Evolutionary conservation across 2,329 filamentous ascomycete genomes (phyloP).

Genomic region (Penicillium frequentans): DNA sequence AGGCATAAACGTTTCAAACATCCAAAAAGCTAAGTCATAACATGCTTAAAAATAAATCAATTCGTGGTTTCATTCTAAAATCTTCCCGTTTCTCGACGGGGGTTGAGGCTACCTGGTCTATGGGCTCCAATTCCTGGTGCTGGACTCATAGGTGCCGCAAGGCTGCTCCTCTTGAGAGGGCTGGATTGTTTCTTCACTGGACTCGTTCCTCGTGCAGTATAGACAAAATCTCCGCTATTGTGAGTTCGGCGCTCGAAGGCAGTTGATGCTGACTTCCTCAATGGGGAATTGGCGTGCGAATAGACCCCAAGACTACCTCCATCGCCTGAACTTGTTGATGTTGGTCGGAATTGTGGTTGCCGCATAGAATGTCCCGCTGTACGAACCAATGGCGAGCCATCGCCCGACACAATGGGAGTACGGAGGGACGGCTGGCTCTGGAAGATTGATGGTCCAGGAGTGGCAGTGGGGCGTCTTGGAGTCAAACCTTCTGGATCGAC

Average conservation of each 20-base stretch:
- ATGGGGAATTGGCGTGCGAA: conserved; percentile 75
- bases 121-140: conserved; percentile 28
- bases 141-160: conserved; percentile 37
- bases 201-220: conserved; percentile 36
- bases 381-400: conserved; percentile 48
- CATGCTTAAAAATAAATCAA: neutral
- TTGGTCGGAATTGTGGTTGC: conserved; percentile 55
- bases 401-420: conserved; percentile 47
- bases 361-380: conserved; percentile 49
- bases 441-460: conserved; percentile 43
- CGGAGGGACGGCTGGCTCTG: conserved; percentile 29
- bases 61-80: conserved; percentile 24
- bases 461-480: conserved; percentile 41
- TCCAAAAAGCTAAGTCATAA: neutral
- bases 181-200: conserved; percentile 41
- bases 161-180: conserved; percentile 45
- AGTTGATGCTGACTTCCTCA: conserved; percentile 73
- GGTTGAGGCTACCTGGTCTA: conserved; percentile 32
- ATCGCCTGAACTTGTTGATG: conserved; percentile 49
- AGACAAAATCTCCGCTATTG: conserved; percentile 38
- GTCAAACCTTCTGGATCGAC: conserved; percentile 64
- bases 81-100: conserved; percentile 31
- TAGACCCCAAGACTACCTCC: conserved; percentile 81
- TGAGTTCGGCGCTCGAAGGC: conserved; percentile 48
- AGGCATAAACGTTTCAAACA: too few relatives aligned